Base-by-base conservation (phyloP, 2,329 filamentous ascomycete genomes). In the Clarireedia sp. region DNA sequence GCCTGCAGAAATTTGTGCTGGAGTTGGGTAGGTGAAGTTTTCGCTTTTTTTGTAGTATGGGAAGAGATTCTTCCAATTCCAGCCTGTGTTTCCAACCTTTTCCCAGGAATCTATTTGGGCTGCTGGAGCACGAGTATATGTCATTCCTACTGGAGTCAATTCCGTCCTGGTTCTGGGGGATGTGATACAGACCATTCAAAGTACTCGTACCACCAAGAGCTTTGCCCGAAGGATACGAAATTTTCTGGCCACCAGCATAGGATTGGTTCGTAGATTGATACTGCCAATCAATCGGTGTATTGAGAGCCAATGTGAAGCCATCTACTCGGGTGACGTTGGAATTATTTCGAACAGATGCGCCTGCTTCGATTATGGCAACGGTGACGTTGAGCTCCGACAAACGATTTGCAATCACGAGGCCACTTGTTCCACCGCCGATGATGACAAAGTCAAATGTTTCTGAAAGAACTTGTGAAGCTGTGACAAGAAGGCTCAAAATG, bases 41-140 rank as follows among this genome's bases (percentile, higher is more conserved):
- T 64, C 57, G 38, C 57, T 70, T 59, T 75, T 75, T 21, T 66
- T 67, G 55, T 76, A 70, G 53, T 76, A 76, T 2, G 71, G 73
- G 2, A 69, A 63, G n/a, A 77, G 63, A n/a, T 62, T 62, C 17
- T 71, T 61, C 63, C 69, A 73, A n/a, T 66, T 67, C 74, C 73
- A 77, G 10, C 72, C 73, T 1, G 64, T 57, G 40, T 75, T 75
- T 0, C 73, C 74, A n/a, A 76, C 56, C 1, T 59, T 60, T 29
- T 66, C 66, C 74, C 74, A 77, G 19, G 75, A 73, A 77, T 55
- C 71, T 67, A 49, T 78, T 69, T 63, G 17, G 69, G 37, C 23
- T 16, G 56, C 56, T 29, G 58, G 45, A n/a, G 58, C 60, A 29
- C 59, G 54, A 5, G 59, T 47, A 50, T 57, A 62, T 33, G 56